Evolutionary conservation across 257 asterid species (phyloP), one percentile per base, ranked within the genome.

Genomic region (Eucommia ulmoides): DNA sequence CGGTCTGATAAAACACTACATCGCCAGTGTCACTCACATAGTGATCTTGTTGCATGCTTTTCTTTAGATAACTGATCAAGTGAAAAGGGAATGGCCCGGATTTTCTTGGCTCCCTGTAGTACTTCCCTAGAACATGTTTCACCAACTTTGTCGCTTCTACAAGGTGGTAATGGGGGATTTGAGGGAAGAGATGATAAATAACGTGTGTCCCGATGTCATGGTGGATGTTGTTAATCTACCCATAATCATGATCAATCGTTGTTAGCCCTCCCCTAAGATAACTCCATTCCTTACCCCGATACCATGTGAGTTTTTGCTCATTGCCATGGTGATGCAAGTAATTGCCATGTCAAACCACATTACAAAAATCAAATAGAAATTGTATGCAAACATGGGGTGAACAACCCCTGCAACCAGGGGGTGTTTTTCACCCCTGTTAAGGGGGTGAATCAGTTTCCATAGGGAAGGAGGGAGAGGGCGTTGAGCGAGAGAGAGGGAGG

Each of bases 171-270:
- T 87, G 97, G 18, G 94, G 94, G 60, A 83, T 87, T 67, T 83
- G 97, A 61, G 97, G 96, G 29, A 87, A 87, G 24, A 87, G 81
- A 49, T 87, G 97, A 59, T 87, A 94, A 18, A 83, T 65, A 48
- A 87, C 94, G 22, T 87, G 97, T 38, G 97, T 83, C 56, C 97
- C 97, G 63, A 87, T 83, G 44, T 87, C 94, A 42, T 83, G 97
- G 19, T 87, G 97, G 51, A 87, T 72, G 29, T 76, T 83, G 63
- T 87, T 87, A 29, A 87, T 65, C 60, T 66, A 45, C 33, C 97
- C 97, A 22, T 83, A 87, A 26, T 87, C 97, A 3, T 84, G 87
- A 71, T 87, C 97, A 6, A 87, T 70, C 0, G 97, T 87, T 2
- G 97, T 87, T 23, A 87, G 72, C 3, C 97, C 94, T 38, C 97